Base-by-base conservation (phyloP, 345 rosid species). In the Limnanthes douglasii region DNA sequence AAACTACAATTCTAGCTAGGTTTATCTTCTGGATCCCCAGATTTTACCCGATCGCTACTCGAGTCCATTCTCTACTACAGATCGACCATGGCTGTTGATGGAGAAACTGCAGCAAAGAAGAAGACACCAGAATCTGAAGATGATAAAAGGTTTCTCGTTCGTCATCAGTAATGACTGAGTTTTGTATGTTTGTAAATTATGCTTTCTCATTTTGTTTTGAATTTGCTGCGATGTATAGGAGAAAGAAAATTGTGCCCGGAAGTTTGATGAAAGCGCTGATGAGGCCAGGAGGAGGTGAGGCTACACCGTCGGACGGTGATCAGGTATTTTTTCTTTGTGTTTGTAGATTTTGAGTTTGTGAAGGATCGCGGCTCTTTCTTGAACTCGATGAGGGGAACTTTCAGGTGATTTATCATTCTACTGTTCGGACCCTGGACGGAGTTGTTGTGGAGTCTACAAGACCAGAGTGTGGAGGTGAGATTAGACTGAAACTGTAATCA, bases 201-300 rank as follows among this genome's bases (percentile, higher is more conserved):
- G 26, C 16, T 5, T 25, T 5, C 8, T 16, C 39, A 18, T 6
- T 41, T 3, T 3, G 34, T 17, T 30, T 18, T 11, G 23, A 10
- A 15, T 23, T 34, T 33, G 11, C 30, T 15, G 13, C 25, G 5
- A 22, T 26, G 24, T 37, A 28, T 54, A 90, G 95, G 92, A 84
- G 75, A 60, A 65, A 68, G 73, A 80, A 84, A 16, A 90, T 90
- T 54, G 70, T 60, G 37, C 75, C 94, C 2, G 95, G 94, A 38
- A 82, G 92, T 60, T 61, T 90, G 54, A 59, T 90, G 88, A 90
- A 84, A 58, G 98, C 96, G 13, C 31, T 70, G 61, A 65, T 80
- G 53, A 80, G 94, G 45, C 80, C 96, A 21, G 94, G 92, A 11
- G 94, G 88, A 8, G 96, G 85, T 26, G 94, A 84, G 38, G 65